Conservation (phyloP, 495 filamentous ascomycete genomes). For the Beverwykella pulmonaria region DNA sequence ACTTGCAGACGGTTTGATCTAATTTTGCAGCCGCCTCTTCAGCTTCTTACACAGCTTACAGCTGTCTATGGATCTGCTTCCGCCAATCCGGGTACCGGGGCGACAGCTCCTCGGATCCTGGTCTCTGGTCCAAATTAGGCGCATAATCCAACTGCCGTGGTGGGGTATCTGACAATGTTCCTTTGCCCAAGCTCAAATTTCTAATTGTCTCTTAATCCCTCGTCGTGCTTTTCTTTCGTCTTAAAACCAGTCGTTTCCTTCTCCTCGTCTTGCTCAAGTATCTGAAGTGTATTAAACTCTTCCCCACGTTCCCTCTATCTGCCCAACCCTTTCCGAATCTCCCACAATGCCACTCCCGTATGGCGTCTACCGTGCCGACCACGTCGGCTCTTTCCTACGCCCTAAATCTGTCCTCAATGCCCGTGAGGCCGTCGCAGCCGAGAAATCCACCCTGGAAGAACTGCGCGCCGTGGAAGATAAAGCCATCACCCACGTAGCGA, state of each 20-base stretch:
- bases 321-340: background rate
- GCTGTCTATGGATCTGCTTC: background rate
- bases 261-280: background rate
- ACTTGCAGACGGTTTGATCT: background rate
- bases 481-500: constrained; percentile 30
- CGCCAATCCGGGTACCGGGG: constrained; percentile 13
- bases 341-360: constrained; percentile 32
- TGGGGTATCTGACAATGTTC: constrained; percentile 23
- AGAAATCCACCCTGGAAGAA: constrained; percentile 14
- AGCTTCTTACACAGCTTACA: background rate
- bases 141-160: constrained; percentile 31
- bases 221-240: background rate
- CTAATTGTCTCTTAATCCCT: background rate
- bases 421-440: constrained; percentile 29
- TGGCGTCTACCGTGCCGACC: constrained; percentile 41
- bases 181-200: constrained; percentile 12
- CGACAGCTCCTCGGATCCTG: constrained; percentile 12
- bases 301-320: background rate
- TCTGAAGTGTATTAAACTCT: background rate
- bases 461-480: constrained; percentile 38
- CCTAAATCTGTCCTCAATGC: constrained; percentile 35
- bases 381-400: constrained; percentile 43
- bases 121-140: constrained; percentile 3
- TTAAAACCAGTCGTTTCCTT: background rate
- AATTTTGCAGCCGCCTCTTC: background rate